phyloP scores from a whole-genome alignment of 352 stramenopile species.

The Globisporangium cystogenes region DNA sequence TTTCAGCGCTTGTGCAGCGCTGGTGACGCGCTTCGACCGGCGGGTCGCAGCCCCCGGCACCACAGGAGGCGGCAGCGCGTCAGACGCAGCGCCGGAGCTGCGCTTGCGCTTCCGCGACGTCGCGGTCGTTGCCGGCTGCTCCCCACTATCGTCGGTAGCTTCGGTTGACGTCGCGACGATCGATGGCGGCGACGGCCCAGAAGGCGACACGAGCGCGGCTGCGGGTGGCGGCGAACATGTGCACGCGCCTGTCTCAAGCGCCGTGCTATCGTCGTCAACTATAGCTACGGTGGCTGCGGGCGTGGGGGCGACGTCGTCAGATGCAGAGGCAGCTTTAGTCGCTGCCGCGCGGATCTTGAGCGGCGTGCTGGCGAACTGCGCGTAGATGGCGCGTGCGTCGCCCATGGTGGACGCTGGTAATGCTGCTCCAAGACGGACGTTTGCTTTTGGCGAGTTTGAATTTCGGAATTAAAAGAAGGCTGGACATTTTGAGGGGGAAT shows the following conservation, averaged over 20 bases:
- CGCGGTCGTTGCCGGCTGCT: background rate
- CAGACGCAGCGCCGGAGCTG: no score
- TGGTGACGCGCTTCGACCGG: constrained; percentile 33
- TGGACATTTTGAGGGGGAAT: no score
- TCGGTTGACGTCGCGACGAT: background rate
- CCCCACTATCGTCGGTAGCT: no score
- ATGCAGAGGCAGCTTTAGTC: no score
- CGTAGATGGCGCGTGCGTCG: constrained; percentile 30
- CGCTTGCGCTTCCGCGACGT: background rate
- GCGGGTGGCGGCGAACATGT: background rate
- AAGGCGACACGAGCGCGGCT: constrained; percentile 4
- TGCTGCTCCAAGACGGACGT: no score
- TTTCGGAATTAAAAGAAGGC: no score
- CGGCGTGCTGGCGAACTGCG: constrained; percentile 37
- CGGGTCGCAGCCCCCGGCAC: background rate
- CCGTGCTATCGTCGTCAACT: background rate
- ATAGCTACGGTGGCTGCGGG: background rate
- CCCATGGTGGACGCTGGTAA: constrained; percentile 12
- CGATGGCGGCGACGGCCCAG: constrained; percentile 8
- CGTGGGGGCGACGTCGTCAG: no score
- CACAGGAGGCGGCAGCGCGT: no score
- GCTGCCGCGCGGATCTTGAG: constrained; percentile 32
- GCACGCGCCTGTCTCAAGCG: background rate
- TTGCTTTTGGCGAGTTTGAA: background rate
- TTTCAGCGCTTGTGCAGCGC: constrained; percentile 18